phyloP scores from a whole-genome alignment of 495 filamentous ascomycete genomes.

The Penicillium tannophilum region DNA sequence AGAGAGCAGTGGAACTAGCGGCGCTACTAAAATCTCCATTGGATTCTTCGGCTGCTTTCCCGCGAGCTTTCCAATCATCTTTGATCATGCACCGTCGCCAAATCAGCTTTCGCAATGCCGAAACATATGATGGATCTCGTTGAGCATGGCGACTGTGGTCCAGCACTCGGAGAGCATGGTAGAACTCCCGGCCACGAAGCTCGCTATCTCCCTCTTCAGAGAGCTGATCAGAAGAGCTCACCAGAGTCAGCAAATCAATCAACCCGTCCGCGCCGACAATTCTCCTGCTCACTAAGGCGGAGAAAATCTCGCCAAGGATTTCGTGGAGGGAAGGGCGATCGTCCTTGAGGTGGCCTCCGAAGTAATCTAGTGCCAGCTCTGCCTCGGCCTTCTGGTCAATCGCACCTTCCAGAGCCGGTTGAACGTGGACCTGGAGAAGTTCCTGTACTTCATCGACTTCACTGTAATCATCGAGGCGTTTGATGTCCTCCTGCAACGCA shows the following conservation, averaged over 20 bases:
- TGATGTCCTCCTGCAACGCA: slow-evolving; percentile 36
- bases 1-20: slow-evolving; percentile 36
- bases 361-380: slow-evolving; percentile 70
- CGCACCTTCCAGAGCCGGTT: slow-evolving; percentile 59
- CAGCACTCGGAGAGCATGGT: slow-evolving; percentile 69
- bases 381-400: slow-evolving; percentile 78
- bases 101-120: slow-evolving; percentile 66
- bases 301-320: slow-evolving; percentile 65
- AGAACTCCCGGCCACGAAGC: slow-evolving; percentile 60
- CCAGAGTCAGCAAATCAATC: slow-evolving; percentile 81
- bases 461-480: slow-evolving; percentile 59
- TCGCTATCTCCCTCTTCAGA: slow-evolving; percentile 38
- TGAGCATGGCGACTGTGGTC: slow-evolving; percentile 54
- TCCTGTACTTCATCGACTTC: slow-evolving; percentile 74
- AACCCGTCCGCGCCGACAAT: slow-evolving; percentile 67
- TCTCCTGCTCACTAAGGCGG: slow-evolving; percentile 65
- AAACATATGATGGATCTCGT: slow-evolving; percentile 49
- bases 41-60: slow-evolving; percentile 31
- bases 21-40: slow-evolving; percentile 26
- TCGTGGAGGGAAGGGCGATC: slow-evolving; percentile 64
- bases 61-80: slow-evolving; percentile 71
- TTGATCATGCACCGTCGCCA: slow-evolving; percentile 81
- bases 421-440: slow-evolving; percentile 61
- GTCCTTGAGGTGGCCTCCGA: slow-evolving; percentile 56
- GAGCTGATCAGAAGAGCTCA: slow-evolving; percentile 42